Percentiles rank a stretch among this genome's conserved stretches.
phyloP scores from a whole-genome alignment of 305 asterid species.

The Stenogyne calaminthoides region DNA sequence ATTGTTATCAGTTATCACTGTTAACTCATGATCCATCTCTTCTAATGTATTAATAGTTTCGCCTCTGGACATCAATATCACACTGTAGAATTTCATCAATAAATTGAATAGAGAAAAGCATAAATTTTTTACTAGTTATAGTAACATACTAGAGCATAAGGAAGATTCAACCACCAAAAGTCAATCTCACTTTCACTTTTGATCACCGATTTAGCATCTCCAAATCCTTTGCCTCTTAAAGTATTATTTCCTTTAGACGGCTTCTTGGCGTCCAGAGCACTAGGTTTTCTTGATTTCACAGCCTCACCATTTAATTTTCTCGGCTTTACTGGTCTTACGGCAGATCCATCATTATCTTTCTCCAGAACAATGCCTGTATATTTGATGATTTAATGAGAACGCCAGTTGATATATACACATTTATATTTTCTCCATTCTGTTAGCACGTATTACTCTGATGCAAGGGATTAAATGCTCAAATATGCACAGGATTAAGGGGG shows the following conservation, averaged over 20 bases:
- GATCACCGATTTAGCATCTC: constrained; percentile 31
- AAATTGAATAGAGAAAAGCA: background rate
- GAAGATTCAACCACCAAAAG: constrained; percentile 84
- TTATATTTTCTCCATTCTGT: constrained; percentile 17
- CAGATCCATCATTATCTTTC: constrained; percentile 28
- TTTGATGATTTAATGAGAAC: constrained; percentile 25
- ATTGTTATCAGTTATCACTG: constrained; percentile 2
- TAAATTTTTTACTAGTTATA: background rate
- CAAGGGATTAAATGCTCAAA: constrained; percentile 17
- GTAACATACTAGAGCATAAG: constrained; percentile 76
- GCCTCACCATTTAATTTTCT: constrained; percentile 36
- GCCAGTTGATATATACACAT: background rate
- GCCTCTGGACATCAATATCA: constrained; percentile 8
- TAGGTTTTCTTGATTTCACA: constrained; percentile 37
- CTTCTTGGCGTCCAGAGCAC: constrained; percentile 27
- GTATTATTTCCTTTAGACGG: constrained; percentile 37
- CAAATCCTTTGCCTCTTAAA: constrained; percentile 37
- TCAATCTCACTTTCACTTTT: constrained; percentile 39
- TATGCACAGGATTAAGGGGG: background rate
- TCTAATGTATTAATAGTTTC: background rate
- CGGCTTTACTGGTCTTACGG: constrained; percentile 27
- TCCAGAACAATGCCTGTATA: constrained; percentile 38
- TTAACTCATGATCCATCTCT: background rate
- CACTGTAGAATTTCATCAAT: constrained; percentile 1
- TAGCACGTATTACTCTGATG: constrained; percentile 1